Percentiles rank a stretch among this genome's conserved stretches.
These are phyloP conservation scores for Nepenthes alata DNA, from an alignment of 179 eudicot species.

Conservation along the genomic window DNA sequence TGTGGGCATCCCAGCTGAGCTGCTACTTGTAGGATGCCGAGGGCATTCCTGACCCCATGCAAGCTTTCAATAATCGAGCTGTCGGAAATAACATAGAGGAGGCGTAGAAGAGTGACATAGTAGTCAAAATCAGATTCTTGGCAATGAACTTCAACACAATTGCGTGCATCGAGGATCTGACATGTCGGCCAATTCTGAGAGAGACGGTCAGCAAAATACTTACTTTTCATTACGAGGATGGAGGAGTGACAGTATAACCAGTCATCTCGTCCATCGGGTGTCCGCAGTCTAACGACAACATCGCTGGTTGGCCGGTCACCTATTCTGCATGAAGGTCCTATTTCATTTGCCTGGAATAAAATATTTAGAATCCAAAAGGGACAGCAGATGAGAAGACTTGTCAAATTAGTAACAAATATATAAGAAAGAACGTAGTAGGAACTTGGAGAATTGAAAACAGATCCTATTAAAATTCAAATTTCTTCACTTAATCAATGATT, in stretches of 20 bases:
- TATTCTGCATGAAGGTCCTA: slow-evolving; percentile 23
- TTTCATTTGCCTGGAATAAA: slow-evolving; percentile 28
- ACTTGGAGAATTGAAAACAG: too few species aligned
- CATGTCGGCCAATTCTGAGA: slow-evolving; percentile 93
- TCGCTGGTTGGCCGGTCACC: slow-evolving; percentile 86
- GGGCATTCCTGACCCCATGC: slow-evolving; percentile 65
- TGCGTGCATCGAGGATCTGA: slow-evolving; percentile 90
- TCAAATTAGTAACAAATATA: too few species aligned
- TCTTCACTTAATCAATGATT: too few species aligned
- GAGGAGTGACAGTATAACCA: slow-evolving; percentile 82
- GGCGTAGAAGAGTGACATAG: slow-evolving; percentile 57
- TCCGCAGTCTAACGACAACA: slow-evolving; percentile 72
- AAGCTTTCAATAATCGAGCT: slow-evolving; percentile 32
- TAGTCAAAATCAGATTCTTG: slow-evolving; percentile 65
- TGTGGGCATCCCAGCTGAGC: slow-evolving; percentile 61
- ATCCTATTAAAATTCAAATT: too few species aligned
- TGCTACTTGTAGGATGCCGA: slow-evolving; percentile 69
- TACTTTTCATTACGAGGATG: slow-evolving; percentile 48
- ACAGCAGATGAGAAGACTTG: too few species aligned
- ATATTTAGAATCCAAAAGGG: not conserved
- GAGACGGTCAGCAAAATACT: slow-evolving; percentile 83
- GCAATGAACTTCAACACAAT: slow-evolving; percentile 79
- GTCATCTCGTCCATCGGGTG: slow-evolving; percentile 80
- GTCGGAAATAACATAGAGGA: slow-evolving; percentile 37
- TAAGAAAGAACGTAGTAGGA: too few species aligned